These are phyloP conservation scores for Boletus sensibilis DNA, from an alignment of 768 basidiomycete species.

Conservation along the genomic window DNA sequence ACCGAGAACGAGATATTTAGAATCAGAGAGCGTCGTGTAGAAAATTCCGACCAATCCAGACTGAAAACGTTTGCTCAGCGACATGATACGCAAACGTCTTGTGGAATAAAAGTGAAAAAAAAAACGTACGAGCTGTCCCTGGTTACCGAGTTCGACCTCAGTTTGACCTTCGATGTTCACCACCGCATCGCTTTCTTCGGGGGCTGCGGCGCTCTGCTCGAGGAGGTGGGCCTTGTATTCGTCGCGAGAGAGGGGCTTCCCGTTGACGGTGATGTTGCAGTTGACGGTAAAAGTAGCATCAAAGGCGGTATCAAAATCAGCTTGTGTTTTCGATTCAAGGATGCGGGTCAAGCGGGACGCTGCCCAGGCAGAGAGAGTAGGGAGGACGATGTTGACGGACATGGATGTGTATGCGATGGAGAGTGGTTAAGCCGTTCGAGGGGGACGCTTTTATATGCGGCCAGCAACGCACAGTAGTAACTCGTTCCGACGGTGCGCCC, in stretches of 20 bases:
- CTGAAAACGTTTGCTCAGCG: conserved; percentile 7
- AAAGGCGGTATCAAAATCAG: conserved; percentile 38
- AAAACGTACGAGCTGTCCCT: conserved; percentile 30
- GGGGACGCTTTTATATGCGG: conserved; percentile 12
- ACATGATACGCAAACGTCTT: neutral
- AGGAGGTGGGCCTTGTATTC: conserved; percentile 41
- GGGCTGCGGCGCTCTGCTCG: conserved; percentile 25
- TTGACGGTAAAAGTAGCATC: conserved; percentile 40
- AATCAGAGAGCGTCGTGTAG: conserved; percentile 36
- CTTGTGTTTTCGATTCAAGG: conserved; percentile 37
- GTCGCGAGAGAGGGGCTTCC: conserved; percentile 35
- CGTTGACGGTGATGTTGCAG: conserved; percentile 42
- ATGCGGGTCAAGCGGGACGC: conserved; percentile 39
- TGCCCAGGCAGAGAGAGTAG: conserved; percentile 43
- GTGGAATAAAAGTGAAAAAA: neutral
- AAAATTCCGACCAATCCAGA: conserved; percentile 37
- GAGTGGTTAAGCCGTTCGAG: neutral
- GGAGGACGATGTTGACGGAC: conserved; percentile 36
- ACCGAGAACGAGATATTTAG: conserved; percentile 34
- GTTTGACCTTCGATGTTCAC: conserved; percentile 30
- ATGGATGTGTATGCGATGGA: conserved; percentile 7
- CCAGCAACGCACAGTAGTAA: no score
- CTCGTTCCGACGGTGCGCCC: neutral
- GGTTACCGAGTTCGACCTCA: conserved; percentile 24
- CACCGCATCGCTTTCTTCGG: conserved; percentile 9